These are phyloP conservation scores for Paracorniculantispora psalliotae DNA, from an alignment of 2,329 filamentous ascomycete genomes.

Conservation along the genomic window DNA sequence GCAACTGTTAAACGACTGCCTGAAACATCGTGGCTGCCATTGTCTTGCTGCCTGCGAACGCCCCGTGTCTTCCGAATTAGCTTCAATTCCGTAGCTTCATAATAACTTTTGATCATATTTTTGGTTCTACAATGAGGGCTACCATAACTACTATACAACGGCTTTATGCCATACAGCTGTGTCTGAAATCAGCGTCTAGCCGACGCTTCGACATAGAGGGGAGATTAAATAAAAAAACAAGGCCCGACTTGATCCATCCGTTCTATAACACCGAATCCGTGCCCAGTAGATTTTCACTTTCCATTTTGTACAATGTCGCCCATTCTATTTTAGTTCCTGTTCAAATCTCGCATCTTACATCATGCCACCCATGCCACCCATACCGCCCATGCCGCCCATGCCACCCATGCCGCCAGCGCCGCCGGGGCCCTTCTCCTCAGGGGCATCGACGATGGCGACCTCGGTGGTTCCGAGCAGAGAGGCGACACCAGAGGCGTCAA, in stretches of 20 bases:
- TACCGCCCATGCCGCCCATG: slow-evolving; percentile 59
- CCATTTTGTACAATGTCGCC: slow-evolving; percentile 13
- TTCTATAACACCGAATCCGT: slow-evolving; percentile 14
- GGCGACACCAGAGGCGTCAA: slow-evolving; percentile 92
- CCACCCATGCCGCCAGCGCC: slow-evolving; percentile 61
- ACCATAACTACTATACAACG: slow-evolving; percentile 28
- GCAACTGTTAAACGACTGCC: background rate
- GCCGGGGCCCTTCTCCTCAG: slow-evolving; percentile 78
- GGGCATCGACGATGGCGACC: slow-evolving; percentile 93
- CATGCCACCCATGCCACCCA: slow-evolving; percentile 59
- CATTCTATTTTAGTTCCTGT: slow-evolving; percentile 3
- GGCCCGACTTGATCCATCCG: slow-evolving; percentile 26
- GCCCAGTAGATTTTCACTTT: slow-evolving; percentile 16
- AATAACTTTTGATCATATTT: slow-evolving; percentile 20
- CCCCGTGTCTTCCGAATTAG: background rate
- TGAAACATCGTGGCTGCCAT: background rate
- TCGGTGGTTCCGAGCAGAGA: slow-evolving; percentile 97
- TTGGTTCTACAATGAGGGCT: slow-evolving; percentile 27
- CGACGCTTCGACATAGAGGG: slow-evolving; percentile 12
- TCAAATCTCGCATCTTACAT: slow-evolving; percentile 42
- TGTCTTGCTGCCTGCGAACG: slow-evolving; percentile 1
- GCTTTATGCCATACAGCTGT: slow-evolving; percentile 10
- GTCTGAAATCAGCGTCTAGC: background rate
- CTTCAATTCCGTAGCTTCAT: background rate
- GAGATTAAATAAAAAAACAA: slow-evolving; percentile 19